Evolutionary conservation across 306 rosid species (phyloP).

Genomic region (Pyrus communis): DNA sequence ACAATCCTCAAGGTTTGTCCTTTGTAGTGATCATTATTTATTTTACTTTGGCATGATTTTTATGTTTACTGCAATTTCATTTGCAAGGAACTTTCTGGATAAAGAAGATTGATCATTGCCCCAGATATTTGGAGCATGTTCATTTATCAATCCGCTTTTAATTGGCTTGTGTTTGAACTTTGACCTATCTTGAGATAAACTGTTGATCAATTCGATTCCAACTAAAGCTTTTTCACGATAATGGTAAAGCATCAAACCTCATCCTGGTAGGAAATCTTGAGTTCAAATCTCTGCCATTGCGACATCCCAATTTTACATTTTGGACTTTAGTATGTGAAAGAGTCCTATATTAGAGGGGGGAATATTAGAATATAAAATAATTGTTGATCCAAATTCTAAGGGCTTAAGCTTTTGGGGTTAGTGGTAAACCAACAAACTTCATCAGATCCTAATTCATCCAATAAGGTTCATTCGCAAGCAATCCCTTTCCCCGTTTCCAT

Average conservation of each 20-base stretch:
- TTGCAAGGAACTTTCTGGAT: not conserved
- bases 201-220: not conserved
- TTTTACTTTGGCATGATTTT: not conserved
- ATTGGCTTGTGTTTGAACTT: not conserved
- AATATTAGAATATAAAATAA: not conserved
- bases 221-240: not conserved
- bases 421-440: not conserved
- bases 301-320: not conserved
- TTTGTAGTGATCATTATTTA: constrained; percentile 17
- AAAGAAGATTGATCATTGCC: not conserved
- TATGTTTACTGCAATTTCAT: not conserved
- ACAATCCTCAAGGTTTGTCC: constrained; percentile 53
- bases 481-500: not conserved
- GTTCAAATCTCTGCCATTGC: not conserved
- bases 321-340: not conserved
- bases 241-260: not conserved
- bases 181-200: not conserved
- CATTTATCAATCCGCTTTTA: not conserved
- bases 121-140: not conserved
- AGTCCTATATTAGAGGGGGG: not conserved
- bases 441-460: not conserved
- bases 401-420: not conserved
- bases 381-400: not conserved
- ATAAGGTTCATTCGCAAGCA: not conserved
- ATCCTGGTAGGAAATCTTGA: not conserved